Evolutionary conservation across 495 filamentous ascomycete species (phyloP).

Genomic region (Lepraria neglecta): DNA sequence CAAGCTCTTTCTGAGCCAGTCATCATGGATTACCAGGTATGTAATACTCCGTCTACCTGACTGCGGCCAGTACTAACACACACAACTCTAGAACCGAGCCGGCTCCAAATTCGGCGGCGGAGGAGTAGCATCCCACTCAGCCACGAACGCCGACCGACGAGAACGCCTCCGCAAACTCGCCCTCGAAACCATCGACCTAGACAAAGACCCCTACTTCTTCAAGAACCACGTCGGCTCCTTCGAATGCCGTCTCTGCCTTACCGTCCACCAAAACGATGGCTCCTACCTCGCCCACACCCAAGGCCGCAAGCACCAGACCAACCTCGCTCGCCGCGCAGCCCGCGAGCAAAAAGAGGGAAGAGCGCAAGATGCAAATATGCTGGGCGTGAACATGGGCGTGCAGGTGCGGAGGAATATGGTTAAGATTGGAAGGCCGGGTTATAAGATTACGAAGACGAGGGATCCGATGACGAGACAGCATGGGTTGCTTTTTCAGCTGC

Average conservation of each 20-base stretch:
- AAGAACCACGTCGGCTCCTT: constrained; percentile 98
- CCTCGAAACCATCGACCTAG: constrained; percentile 96
- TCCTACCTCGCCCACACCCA: constrained; percentile 99
- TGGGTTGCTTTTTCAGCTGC: constrained; percentile 87
- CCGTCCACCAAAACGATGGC: constrained; percentile 99
- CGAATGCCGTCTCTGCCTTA: constrained; percentile 95
- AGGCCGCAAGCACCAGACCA: constrained; percentile 98
- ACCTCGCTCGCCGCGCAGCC: constrained; percentile 92
- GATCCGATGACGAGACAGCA: constrained; percentile 87
- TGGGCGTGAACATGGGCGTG: constrained; percentile 68
- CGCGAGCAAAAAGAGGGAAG: constrained; percentile 84
- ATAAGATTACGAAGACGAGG: constrained; percentile 94
- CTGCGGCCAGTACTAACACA: constrained; percentile 19
- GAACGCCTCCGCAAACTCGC: constrained; percentile 97
- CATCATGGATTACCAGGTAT: constrained; percentile 57
- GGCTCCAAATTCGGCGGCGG: constrained; percentile 98
- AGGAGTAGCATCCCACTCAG: constrained; percentile 86
- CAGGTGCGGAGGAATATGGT: constrained; percentile 83
- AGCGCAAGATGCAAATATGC: constrained; percentile 61
- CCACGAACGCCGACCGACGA: constrained; percentile 92
- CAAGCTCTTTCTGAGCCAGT: too few relatives aligned
- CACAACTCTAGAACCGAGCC: constrained; percentile 71
- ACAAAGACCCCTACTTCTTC: constrained; percentile 99
- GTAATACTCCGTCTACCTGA: not conserved
- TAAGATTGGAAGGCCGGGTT: constrained; percentile 94